phyloP scores from a whole-genome alignment of 306 rosid genomes.

The Glycine tomentella region DNA sequence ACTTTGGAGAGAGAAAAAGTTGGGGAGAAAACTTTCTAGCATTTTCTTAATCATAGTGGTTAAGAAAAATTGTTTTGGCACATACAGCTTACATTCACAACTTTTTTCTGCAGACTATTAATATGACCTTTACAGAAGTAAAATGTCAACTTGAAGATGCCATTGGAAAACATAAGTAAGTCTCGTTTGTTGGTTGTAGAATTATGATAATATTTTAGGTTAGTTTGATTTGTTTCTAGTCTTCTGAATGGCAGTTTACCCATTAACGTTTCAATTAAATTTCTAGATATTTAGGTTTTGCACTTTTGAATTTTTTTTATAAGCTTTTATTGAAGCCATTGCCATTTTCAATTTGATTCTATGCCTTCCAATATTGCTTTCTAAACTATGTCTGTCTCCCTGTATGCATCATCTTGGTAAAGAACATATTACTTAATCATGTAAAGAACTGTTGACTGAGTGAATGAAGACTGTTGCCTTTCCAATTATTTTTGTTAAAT shows the following conservation, averaged over 20 bases:
- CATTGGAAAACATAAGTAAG: constrained; percentile 79
- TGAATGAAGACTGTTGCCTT: constrained; percentile 4
- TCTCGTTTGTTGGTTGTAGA: constrained; percentile 39
- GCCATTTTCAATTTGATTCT: constrained; percentile 20
- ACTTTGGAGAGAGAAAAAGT: background rate
- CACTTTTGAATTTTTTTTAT: too few species aligned
- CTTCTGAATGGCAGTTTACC: constrained; percentile 9
- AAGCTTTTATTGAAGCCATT: constrained; percentile 16
- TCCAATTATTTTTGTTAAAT: constrained; percentile 9
- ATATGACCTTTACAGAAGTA: constrained; percentile 60
- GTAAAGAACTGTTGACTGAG: background rate
- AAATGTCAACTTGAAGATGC: constrained; percentile 72
- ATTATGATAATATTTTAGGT: constrained; percentile 24
- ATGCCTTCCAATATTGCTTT: constrained; percentile 13
- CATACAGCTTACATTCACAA: constrained; percentile 44
- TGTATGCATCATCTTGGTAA: constrained; percentile 13
- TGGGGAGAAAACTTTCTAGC: background rate
- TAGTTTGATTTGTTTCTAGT: constrained; percentile 12
- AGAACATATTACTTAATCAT: constrained; percentile 36
- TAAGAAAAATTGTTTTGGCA: constrained; percentile 35
- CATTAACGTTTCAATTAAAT: constrained; percentile 16
- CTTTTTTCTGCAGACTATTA: constrained; percentile 65
- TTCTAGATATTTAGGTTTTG: constrained; percentile 32
- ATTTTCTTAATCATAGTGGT: constrained; percentile 18
- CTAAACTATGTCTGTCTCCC: background rate